Conservation (phyloP, 176 grass and related monocot genomes). For the Musa troglodytarum region DNA sequence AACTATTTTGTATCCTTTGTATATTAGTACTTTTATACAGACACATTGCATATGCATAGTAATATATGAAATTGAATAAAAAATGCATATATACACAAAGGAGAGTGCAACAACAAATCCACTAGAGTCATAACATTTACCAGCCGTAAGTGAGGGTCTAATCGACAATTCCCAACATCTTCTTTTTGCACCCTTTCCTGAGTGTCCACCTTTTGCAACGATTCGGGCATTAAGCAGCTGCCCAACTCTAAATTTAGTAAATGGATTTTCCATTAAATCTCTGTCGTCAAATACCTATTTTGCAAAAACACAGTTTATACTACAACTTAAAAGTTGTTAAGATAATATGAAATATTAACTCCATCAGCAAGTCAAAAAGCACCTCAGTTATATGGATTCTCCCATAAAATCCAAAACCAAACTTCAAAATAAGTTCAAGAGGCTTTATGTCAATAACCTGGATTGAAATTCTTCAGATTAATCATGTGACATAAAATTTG, state of each 20-base stretch:
- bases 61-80: too few species aligned
- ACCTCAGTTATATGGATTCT: conserved; percentile 96
- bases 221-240: conserved; percentile 55
- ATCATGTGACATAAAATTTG: conserved; percentile 10
- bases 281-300: conserved; percentile 53
- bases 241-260: conserved; percentile 58
- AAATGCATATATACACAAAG: too few species aligned
- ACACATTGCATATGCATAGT: too few species aligned
- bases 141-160: conserved; percentile 55
- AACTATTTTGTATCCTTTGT: too few species aligned
- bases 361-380: conserved; percentile 12
- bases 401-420: conserved; percentile 57
- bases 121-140: conserved; percentile 19
- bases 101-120: too few species aligned
- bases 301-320: conserved; percentile 5
- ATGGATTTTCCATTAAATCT: conserved; percentile 50
- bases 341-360: conserved; percentile 15
- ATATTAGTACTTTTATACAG: too few species aligned
- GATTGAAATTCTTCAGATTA: conserved; percentile 16
- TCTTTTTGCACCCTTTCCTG: conserved; percentile 47
- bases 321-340: conserved; percentile 23
- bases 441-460: conserved; percentile 83
- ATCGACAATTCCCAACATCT: conserved; percentile 75
- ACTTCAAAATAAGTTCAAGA: conserved; percentile 66
- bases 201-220: conserved; percentile 43